A percentile compares a stretch with the other conserved stretches of the same genome.
These are phyloP conservation scores for Pinus taeda DNA, from an alignment of 75 land plant species.

Conservation along the genomic window DNA sequence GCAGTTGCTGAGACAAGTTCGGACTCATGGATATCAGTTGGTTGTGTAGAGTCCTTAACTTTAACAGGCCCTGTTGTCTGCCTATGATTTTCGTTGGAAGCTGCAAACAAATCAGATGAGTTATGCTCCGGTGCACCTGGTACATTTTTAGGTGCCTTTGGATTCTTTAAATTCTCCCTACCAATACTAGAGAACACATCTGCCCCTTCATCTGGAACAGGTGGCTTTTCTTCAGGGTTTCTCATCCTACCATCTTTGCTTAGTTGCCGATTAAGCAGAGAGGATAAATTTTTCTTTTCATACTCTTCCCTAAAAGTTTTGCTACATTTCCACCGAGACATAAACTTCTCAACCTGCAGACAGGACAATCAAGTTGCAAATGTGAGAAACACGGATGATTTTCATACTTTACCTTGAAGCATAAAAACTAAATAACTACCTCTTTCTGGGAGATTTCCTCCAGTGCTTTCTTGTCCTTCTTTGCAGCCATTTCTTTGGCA, in stretches of 20 bases:
- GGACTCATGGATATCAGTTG: slow-evolving; percentile 4
- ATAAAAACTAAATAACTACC: slow-evolving; percentile 21
- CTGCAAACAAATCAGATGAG: slow-evolving; percentile 5
- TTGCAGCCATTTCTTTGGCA: slow-evolving; percentile 51
- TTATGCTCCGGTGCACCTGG: slow-evolving; percentile 14
- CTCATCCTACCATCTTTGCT: slow-evolving; percentile 66
- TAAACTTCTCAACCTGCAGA: slow-evolving; percentile 53
- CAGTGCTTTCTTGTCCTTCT: slow-evolving; percentile 46
- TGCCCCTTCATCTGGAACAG: slow-evolving; percentile 15
- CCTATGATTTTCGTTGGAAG: slow-evolving; percentile 8
- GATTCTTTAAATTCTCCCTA: neutral
- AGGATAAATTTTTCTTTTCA: slow-evolving; percentile 42
- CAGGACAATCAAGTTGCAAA: neutral
- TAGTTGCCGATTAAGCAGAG: slow-evolving; percentile 43
- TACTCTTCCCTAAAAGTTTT: slow-evolving; percentile 63
- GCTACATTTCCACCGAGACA: slow-evolving; percentile 37
- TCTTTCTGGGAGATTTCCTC: slow-evolving; percentile 34
- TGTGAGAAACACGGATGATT: neutral
- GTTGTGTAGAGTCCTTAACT: neutral
- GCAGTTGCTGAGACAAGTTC: slow-evolving; percentile 3
- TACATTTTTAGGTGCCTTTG: slow-evolving; percentile 14
- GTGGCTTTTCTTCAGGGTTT: slow-evolving; percentile 63
- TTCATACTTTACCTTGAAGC: no score
- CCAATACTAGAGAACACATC: slow-evolving; percentile 7
- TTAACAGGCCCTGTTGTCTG: slow-evolving; percentile 6